These are phyloP conservation scores for Orychophragmus violaceus DNA, from an alignment of 345 rosid genomes.

Conservation along the genomic window DNA sequence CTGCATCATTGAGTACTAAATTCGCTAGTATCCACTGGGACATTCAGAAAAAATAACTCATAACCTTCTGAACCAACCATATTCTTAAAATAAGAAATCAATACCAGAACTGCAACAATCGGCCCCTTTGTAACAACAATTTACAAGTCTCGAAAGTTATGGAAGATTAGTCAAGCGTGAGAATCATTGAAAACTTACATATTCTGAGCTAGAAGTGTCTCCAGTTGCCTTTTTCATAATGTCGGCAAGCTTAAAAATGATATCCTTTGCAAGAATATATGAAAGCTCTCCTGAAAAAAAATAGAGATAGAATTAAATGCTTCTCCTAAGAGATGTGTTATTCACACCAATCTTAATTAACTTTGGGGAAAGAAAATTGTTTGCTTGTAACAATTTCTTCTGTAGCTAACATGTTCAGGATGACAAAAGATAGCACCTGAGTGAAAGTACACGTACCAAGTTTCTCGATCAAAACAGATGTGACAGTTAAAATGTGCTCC, in stretches of 20 bases:
- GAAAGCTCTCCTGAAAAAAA: conserved; percentile 55
- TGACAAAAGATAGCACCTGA: background rate
- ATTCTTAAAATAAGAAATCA: background rate
- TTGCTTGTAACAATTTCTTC: background rate
- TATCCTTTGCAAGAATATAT: conserved; percentile 42
- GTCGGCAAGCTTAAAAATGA: conserved; percentile 59
- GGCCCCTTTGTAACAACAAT: background rate
- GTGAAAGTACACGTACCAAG: conserved; percentile 51
- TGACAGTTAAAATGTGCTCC: conserved; percentile 52
- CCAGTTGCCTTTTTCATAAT: conserved; percentile 39
- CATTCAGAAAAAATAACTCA: background rate
- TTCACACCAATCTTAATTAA: background rate
- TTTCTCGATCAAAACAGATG: conserved; percentile 49
- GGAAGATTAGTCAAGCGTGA: conserved; percentile 11
- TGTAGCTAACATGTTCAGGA: background rate
- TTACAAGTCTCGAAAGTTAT: background rate
- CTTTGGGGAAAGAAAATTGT: background rate
- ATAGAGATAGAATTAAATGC: conserved; percentile 1
- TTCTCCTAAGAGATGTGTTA: background rate
- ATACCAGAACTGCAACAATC: background rate
- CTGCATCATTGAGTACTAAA: background rate
- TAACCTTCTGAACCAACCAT: background rate
- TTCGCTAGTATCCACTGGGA: no score
- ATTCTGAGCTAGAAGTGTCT: conserved; percentile 31
- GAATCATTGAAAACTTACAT: conserved; percentile 48